Evolutionary conservation across 2,329 filamentous ascomycete genomes (phyloP).

Genomic region (Rhexocercosporidium sp.): DNA sequence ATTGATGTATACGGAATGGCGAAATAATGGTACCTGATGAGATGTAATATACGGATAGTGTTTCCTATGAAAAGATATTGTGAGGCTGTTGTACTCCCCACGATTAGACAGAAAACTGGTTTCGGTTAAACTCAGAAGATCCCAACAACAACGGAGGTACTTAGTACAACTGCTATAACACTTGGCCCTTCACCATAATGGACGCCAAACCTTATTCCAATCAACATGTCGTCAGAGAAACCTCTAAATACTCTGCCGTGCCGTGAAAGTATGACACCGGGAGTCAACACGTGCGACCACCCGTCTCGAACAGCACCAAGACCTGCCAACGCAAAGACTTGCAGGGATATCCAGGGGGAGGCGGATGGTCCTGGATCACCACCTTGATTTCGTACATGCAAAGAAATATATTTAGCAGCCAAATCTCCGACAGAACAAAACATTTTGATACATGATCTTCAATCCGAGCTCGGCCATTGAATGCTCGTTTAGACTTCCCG

Average conservation of each 20-base stretch:
- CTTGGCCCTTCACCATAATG: neutral
- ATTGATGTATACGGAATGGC: neutral
- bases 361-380: neutral
- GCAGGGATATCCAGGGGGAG: constrained; percentile 2
- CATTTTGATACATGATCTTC: no score
- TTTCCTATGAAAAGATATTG: neutral
- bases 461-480: no score
- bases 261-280: neutral
- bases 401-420: constrained; percentile 15
- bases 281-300: neutral
- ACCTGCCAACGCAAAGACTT: constrained; percentile 3
- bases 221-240: neutral
- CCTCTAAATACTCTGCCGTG: neutral
- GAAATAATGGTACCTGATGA: neutral
- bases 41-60: neutral
- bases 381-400: constrained; percentile 1
- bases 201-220: neutral
- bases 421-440: constrained; percentile 17
- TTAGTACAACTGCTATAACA: no score
- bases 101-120: neutral
- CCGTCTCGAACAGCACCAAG: neutral
- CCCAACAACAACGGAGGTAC: neutral
- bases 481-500: neutral
- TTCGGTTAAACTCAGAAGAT: neutral
- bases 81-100: neutral